phyloP scores from a whole-genome alignment of 176 grass and related monocot genomes.

The Triticum timopheevii region DNA sequence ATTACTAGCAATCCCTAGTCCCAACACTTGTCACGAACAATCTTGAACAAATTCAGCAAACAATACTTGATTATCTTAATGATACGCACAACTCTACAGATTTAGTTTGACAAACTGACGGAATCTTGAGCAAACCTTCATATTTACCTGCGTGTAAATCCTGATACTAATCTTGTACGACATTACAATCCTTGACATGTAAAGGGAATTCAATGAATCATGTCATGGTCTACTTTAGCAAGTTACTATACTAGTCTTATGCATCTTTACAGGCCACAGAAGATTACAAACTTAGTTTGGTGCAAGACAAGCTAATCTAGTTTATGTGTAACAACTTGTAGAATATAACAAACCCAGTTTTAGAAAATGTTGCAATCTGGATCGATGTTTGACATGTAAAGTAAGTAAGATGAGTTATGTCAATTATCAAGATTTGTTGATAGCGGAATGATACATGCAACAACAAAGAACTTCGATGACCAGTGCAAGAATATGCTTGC shows the following conservation, averaged over 20 bases:
- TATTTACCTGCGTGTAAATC: background rate
- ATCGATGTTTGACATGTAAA: background rate
- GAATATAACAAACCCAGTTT: background rate
- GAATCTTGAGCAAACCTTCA: background rate
- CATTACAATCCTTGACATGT: background rate
- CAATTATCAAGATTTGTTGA: background rate
- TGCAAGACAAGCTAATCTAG: background rate
- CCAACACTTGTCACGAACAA: background rate
- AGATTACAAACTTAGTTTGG: background rate
- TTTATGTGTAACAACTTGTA: background rate
- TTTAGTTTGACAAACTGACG: background rate
- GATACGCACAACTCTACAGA: background rate
- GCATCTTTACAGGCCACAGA: background rate
- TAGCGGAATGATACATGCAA: no score
- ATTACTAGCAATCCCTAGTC: background rate
- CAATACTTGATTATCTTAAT: background rate
- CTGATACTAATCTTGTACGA: no score
- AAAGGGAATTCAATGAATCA: background rate
- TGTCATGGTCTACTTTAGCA: no score
- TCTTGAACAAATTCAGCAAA: background rate
- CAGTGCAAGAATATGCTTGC: background rate
- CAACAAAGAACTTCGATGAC: background rate
- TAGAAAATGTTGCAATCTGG: background rate
- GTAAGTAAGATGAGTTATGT: background rate
- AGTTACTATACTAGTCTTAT: background rate